Percentiles rank a stretch among this genome's conserved stretches.
Evolutionary conservation across 2,329 filamentous ascomycete genomes (phyloP).

Genomic region (Parastagonospora nodorum): DNA sequence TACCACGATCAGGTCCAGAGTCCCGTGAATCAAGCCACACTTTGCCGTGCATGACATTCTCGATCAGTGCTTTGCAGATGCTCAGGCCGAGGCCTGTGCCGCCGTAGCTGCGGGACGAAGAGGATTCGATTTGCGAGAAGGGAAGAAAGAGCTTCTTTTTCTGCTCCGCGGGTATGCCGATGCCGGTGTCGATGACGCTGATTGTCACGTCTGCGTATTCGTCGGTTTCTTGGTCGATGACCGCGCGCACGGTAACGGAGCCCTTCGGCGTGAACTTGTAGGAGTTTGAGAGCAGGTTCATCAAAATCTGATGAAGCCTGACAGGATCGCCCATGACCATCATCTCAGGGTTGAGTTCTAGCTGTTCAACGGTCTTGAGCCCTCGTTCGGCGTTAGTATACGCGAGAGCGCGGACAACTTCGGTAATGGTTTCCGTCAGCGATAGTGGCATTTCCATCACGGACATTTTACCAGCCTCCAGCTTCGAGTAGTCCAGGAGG

Average conservation of each 20-base stretch:
- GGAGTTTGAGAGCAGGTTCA: conserved; percentile 89
- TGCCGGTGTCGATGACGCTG: conserved; percentile 87
- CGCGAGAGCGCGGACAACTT: conserved; percentile 66
- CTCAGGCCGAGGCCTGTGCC: conserved; percentile 89
- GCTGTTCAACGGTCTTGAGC: conserved; percentile 61
- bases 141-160: conserved; percentile 87
- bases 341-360: conserved; percentile 61
- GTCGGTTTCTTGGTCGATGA: conserved; percentile 71
- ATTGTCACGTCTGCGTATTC: conserved; percentile 77
- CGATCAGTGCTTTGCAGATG: conserved; percentile 93
- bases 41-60: conserved; percentile 86
- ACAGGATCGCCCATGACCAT: conserved; percentile 58
- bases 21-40: conserved; percentile 86
- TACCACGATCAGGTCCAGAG: conserved; percentile 73
- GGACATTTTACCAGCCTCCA: conserved; percentile 60
- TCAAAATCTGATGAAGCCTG: conserved; percentile 59
- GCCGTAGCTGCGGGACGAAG: conserved; percentile 87
- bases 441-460: conserved; percentile 65
- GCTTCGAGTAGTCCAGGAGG: conserved; percentile 58
- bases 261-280: conserved; percentile 92
- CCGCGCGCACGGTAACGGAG: conserved; percentile 80
- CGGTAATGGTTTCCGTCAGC: conserved; percentile 63
- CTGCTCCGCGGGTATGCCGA: conserved; percentile 83
- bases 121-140: conserved; percentile 90
- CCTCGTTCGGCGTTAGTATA: conserved; percentile 67